Evolutionary conservation across 73 alveolate species (phyloP).

Genomic region (Strombidium stylifer): DNA sequence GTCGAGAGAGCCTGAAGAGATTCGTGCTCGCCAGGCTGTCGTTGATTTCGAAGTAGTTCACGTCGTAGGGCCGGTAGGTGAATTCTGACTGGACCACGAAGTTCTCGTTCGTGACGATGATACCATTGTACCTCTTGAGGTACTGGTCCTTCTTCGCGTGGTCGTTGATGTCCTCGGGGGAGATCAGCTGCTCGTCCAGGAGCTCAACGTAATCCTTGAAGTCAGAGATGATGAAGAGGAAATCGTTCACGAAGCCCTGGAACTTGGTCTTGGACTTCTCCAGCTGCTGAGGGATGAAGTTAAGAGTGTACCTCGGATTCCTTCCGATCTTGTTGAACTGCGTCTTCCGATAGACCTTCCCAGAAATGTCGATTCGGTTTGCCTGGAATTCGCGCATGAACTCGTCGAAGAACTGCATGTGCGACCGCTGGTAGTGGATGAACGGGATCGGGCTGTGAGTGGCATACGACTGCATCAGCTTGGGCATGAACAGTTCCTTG

Average conservation of each 20-base stretch:
- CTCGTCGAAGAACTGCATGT: conserved; percentile 39
- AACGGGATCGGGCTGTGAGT: conserved; percentile 34
- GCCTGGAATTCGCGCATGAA: conserved; percentile 19
- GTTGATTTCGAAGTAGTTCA: conserved; percentile 32
- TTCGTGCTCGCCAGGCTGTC: conserved; percentile 26
- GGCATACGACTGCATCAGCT: conserved; percentile 1
- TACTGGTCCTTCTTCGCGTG: conserved; percentile 17
- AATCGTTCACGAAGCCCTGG: conserved; percentile 30
- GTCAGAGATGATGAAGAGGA: conserved; percentile 28
- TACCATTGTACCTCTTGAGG: conserved; percentile 35
- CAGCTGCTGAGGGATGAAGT: not conserved
- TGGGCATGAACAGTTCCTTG: not conserved
- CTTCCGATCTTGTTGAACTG: not conserved
- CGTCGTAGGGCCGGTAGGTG: conserved; percentile 6
- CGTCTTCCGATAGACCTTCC: not conserved
- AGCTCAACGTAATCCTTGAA: conserved; percentile 7
- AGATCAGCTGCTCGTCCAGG: not conserved
- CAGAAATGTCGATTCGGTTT: conserved; percentile 26
- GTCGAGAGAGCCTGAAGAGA: conserved; percentile 16
- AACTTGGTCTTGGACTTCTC: conserved; percentile 12
- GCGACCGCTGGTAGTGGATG: conserved; percentile 50
- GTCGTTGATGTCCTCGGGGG: conserved; percentile 1
- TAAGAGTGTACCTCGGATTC: not conserved
- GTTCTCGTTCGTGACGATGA: conserved; percentile 40
- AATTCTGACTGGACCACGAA: conserved; percentile 11